Base-by-base conservation (phyloP, 257 asterid species). In the Haberlea rhodopensis region DNA sequence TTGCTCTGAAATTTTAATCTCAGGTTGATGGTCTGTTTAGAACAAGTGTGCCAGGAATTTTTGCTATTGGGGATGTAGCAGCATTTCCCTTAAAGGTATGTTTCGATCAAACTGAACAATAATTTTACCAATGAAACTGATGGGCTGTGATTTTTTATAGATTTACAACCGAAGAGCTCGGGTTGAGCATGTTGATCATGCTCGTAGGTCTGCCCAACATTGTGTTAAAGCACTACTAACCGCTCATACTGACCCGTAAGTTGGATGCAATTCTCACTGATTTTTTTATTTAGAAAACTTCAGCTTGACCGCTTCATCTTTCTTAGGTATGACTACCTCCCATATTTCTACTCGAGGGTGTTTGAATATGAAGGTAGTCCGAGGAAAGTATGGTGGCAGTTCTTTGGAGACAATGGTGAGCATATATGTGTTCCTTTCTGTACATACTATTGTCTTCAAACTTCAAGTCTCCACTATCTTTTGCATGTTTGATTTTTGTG, bases 331-430 rank as follows among this genome's bases (percentile, higher is more conserved):
- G 96, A 89, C 66, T 91, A 91, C 73, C 94, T 91, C 67, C 98
- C 98, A 6, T 85, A 82, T 71, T 91, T 91, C 79, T 91, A 91
- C 84, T 91, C 98, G 0, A 82, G 98, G 81, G 92, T 91, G 60
- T 91, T 91, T 58, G 98, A 91, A 79, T 87, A 83, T 62, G 98
- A 89, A 72, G 98, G 98, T 49, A 85, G 96, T 86, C 85, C 78
- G 51, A 83, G 98, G 87, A 91, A 89, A 89, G 94, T 89, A 8
- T 86, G 95, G 96, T 89, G 96, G 98, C 98, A 91, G 57, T 89
- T 91, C 78, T 89, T 75, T 75, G 98, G 98, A 24, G 98, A 91
- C 84, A 88, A 87, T 54, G 96, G 98, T 91, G 65, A 60, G 69
- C 34, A 63, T 57, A 69, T 57, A 4, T 54, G 27, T 31, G 28